Percentiles rank a stretch among this genome's conserved stretches.
Evolutionary conservation across 2,329 filamentous ascomycete genomes (phyloP).

Genomic region (Alternaria gaisen): DNA sequence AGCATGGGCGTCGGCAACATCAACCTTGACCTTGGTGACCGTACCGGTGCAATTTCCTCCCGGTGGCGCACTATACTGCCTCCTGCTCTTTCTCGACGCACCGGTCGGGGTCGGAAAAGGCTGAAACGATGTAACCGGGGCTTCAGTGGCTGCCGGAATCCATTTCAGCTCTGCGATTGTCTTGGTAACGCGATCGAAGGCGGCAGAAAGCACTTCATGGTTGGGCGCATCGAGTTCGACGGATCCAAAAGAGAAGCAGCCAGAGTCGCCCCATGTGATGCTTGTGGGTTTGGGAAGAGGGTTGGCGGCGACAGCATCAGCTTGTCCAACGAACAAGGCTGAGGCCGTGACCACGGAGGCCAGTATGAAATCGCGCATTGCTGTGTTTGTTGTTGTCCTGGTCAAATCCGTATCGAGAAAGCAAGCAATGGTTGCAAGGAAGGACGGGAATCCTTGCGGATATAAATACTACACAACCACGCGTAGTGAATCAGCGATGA

Average conservation of each 20-base stretch:
- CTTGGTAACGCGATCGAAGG: constrained; percentile 61
- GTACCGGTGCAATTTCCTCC: constrained; percentile 37
- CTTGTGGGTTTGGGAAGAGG: constrained; percentile 63
- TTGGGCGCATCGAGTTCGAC: constrained; percentile 52
- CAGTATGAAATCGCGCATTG: constrained; percentile 45
- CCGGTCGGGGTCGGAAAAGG: constrained; percentile 59
- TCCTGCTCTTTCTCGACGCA: constrained; percentile 26
- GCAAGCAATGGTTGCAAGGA: background rate
- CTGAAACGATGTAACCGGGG: constrained; percentile 60
- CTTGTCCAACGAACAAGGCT: constrained; percentile 48
- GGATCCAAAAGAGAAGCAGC: constrained; percentile 56
- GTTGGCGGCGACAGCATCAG: constrained; percentile 60
- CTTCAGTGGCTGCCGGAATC: constrained; percentile 63
- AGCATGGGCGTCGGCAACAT: constrained; percentile 56
- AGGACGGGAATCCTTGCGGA: background rate
- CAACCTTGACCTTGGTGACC: constrained; percentile 57
- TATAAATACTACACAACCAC: background rate
- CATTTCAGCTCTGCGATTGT: constrained; percentile 62
- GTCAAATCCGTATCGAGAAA: constrained; percentile 3
- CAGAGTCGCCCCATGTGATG: constrained; percentile 63
- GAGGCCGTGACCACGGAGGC: constrained; percentile 43
- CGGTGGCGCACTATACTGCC: constrained; percentile 28
- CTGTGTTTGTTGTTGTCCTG: background rate
- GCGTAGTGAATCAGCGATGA: constrained; percentile 9
- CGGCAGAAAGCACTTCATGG: constrained; percentile 52